Evolutionary conservation across 257 asterid genomes (phyloP).

Genomic region (Euphrasia confusa): DNA sequence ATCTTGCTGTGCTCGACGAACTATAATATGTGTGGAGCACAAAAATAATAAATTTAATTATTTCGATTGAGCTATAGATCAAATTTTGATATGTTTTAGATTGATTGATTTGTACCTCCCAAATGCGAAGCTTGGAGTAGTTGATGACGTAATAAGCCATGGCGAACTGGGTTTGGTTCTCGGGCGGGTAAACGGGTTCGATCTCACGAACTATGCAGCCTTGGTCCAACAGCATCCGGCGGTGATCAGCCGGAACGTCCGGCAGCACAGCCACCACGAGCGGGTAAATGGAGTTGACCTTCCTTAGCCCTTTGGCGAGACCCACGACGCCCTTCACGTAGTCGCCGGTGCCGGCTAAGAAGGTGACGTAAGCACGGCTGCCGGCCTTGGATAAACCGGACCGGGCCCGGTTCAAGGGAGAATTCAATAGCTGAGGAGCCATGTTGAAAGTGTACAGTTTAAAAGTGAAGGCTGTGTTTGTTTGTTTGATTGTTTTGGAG

Average conservation of each 20-base stretch:
- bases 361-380: conserved; percentile 49
- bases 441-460: conserved; percentile 5
- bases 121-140: conserved; percentile 54
- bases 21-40: conserved; percentile 23
- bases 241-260: conserved; percentile 53
- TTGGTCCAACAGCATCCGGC: conserved; percentile 45
- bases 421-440: conserved; percentile 31
- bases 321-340: conserved; percentile 57
- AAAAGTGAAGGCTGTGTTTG: neutral
- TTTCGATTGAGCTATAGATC: neutral
- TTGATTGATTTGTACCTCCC: conserved; percentile 36
- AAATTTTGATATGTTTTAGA: no score
- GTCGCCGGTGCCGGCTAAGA: conserved; percentile 50
- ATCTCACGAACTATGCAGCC: conserved; percentile 50
- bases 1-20: conserved; percentile 59
- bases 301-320: conserved; percentile 46
- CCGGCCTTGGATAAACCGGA: conserved; percentile 38
- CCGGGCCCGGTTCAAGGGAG: conserved; percentile 23
- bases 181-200: conserved; percentile 47
- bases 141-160: conserved; percentile 56
- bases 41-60: neutral
- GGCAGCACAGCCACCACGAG: conserved; percentile 56
- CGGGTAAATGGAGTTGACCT: conserved; percentile 37
- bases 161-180: conserved; percentile 40
- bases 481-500: neutral